A percentile compares a stretch with the other conserved stretches of the same genome.
Conservation (phyloP, 106 monocot species). For the Xerophyta viscosa region DNA sequence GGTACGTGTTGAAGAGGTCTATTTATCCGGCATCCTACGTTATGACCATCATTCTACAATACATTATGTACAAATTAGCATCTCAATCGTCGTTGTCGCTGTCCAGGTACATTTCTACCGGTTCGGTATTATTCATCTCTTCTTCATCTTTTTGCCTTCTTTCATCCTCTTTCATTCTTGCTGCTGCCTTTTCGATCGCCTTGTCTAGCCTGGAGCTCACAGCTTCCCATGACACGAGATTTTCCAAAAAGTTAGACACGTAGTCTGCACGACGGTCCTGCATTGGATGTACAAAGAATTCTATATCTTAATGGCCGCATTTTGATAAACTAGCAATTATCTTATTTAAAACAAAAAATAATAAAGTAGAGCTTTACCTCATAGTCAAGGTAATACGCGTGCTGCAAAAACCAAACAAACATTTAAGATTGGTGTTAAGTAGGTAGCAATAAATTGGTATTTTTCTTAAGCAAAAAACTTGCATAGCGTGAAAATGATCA, state of each 20-base stretch:
- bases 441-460: too few relatives aligned
- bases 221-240: slow-evolving; percentile 78
- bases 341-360: too few relatives aligned
- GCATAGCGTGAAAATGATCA: too few relatives aligned
- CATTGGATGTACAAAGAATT: too few relatives aligned
- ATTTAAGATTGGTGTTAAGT: too few relatives aligned
- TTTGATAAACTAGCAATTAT: too few relatives aligned
- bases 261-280: slow-evolving; percentile 61
- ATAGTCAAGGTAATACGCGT: slow-evolving; percentile 84
- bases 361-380: slow-evolving; percentile 48
- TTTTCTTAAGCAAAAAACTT: too few relatives aligned
- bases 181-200: slow-evolving; percentile 27
- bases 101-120: slow-evolving; percentile 44
- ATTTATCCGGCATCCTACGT: too few relatives aligned
- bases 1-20: too few relatives aligned
- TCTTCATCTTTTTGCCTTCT: slow-evolving; percentile 12
- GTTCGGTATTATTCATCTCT: slow-evolving; percentile 8
- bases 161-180: slow-evolving; percentile 29
- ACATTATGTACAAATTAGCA: slow-evolving; percentile 5
- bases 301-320: too few relatives aligned
- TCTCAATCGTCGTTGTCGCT: slow-evolving; percentile 42
- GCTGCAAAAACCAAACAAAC: slow-evolving; percentile 40
- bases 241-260: slow-evolving; percentile 51
- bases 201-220: slow-evolving; percentile 41
- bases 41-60: too few relatives aligned